A percentile compares a stretch with the other conserved stretches of the same genome.
Conservation (phyloP, 192 early-diverging fungal genomes). For the Kappamyces sp. region DNA sequence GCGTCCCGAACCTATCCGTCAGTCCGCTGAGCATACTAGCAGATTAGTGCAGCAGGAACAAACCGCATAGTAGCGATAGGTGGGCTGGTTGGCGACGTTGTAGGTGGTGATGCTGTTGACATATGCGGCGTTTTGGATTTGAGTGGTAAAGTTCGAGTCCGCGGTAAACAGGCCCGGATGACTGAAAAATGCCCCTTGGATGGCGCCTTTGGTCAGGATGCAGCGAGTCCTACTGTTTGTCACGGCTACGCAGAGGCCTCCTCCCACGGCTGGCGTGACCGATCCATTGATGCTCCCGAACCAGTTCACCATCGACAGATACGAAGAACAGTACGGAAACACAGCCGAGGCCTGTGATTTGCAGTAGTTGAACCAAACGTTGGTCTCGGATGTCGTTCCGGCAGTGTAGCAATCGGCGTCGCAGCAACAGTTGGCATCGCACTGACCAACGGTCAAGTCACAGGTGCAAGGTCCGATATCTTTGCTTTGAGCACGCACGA, state of each 20-base stretch:
- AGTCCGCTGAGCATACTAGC: not conserved
- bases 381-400: not conserved
- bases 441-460: slow-evolving; percentile 10
- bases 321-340: not conserved
- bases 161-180: slow-evolving; percentile 6
- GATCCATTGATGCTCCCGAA: not conserved
- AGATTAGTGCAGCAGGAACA: not conserved
- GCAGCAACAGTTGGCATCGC: slow-evolving; percentile 22
- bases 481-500: not conserved
- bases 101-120: not conserved
- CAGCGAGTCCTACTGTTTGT: slow-evolving; percentile 13
- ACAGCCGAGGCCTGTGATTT: not conserved
- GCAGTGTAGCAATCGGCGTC: slow-evolving; percentile 14
- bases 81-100: not conserved
- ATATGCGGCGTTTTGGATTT: not conserved
- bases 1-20: not conserved
- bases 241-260: slow-evolving; percentile 15
- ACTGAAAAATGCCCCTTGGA: slow-evolving; percentile 8
- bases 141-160: slow-evolving; percentile 6
- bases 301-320: slow-evolving; percentile 7
- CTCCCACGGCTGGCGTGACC: slow-evolving; percentile 2
- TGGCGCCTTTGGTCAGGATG: not conserved
- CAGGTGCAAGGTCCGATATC: slow-evolving; percentile 15
- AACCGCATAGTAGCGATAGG: not conserved
- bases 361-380: not conserved